phyloP scores from a whole-genome alignment of 371 early-diverging fungal genomes.

The Apophysomyces sp. region DNA sequence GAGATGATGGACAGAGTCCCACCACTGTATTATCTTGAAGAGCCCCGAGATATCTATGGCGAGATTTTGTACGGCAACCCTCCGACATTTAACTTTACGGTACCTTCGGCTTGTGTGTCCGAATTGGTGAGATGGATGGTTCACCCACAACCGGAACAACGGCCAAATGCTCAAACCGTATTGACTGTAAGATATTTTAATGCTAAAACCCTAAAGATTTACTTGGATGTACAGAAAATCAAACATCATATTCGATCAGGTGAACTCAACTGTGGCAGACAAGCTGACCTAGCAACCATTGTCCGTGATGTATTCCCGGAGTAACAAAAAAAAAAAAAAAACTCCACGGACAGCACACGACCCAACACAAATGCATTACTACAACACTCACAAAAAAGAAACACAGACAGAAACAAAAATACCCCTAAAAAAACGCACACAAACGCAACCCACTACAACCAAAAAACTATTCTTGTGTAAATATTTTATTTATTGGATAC shows the following conservation, averaged over 20 bases:
- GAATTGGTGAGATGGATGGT: slow-evolving; percentile 44
- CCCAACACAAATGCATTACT: no score
- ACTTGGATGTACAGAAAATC: slow-evolving; percentile 16
- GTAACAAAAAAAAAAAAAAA: not conserved
- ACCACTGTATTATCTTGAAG: slow-evolving; percentile 48
- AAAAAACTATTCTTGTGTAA: no score
- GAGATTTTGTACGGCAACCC: slow-evolving; percentile 43
- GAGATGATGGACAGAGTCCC: slow-evolving; percentile 59
- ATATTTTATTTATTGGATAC: no score
- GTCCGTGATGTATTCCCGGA: slow-evolving; percentile 49
- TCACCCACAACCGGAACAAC: slow-evolving; percentile 27
- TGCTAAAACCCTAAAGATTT: no score
- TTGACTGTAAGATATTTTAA: slow-evolving; percentile 28
- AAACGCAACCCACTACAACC: no score
- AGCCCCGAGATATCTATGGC: slow-evolving; percentile 40
- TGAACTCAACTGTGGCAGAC: slow-evolving; percentile 34
- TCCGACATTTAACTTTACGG: slow-evolving; percentile 41
- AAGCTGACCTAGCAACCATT: slow-evolving; percentile 36
- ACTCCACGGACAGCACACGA: not conserved
- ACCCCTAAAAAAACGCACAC: no score
- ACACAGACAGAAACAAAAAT: no score
- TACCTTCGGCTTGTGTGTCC: slow-evolving; percentile 31
- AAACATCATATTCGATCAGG: slow-evolving; percentile 27
- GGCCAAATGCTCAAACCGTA: slow-evolving; percentile 40
- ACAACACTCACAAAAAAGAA: no score